Base-by-base conservation (phyloP, 495 filamentous ascomycete species). In the Podospora sp. region DNA sequence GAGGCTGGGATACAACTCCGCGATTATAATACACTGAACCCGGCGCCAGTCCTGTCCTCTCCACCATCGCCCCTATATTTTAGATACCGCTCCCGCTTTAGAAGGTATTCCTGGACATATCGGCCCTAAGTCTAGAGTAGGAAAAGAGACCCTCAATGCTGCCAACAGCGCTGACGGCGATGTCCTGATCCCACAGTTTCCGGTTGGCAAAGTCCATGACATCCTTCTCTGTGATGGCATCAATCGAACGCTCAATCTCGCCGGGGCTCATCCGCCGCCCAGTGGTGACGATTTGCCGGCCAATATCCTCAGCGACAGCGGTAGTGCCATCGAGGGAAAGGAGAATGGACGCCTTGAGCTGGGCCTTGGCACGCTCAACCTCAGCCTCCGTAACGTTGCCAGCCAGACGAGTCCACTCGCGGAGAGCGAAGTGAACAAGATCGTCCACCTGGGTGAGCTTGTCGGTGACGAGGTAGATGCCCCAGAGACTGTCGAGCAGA, bases 331-430 rank as follows among this genome's bases (percentile, higher is more conserved):
- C 95, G 35, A 99, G 92, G 35, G 92, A 94, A 70, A 99, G 89
- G 62, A 99, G 90, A 71, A 98, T 92, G 35, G 95, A 97, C 59
- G 96, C 96, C 88, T 99, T 99, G 70, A 99, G 90, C 84, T 99
- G 95, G 62, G 96, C 91, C 87, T 99, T 99, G 77, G 95, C 96
- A 66, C 95, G 94, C 88, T 99, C 95, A 65, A 92, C 90, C 83
- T 99, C 95, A 66, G 94, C 87, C 74, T 91, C 86, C 74, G 87
- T 89, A 73, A 99, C 95, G 79, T 86, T 88, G 84, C 87, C 87
- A 61, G 91, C 92, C 59, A 99, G 87, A 58, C 95, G 92, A 64
- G 92, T 90, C 95, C 95, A 99, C 84, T 99, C 95, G 66, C 96
- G 93, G 77, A 98, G 92, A 46, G 95, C 89, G 82, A 98, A 99